Percentiles rank a stretch among this genome's conserved stretches.
phyloP scores from a whole-genome alignment of 345 rosid species.

The Microthlaspi erraticum region DNA sequence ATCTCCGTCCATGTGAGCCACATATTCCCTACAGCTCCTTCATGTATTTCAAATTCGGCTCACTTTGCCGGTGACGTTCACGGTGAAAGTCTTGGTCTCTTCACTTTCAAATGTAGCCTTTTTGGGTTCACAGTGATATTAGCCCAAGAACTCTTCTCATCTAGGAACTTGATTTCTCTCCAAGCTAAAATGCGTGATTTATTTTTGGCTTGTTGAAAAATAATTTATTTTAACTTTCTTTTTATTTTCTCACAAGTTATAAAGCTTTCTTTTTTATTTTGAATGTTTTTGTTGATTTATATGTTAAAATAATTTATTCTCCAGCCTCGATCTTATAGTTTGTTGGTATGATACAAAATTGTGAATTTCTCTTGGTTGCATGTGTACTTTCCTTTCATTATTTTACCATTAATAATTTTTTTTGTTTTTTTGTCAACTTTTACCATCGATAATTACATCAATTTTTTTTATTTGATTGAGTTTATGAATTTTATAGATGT shows the following conservation, averaged over 20 bases:
- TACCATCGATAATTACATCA: too few relatives aligned
- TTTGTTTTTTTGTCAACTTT: too few relatives aligned
- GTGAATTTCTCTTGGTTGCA: slow-evolving; percentile 1
- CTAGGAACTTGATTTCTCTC: slow-evolving; percentile 5
- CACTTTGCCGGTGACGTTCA: slow-evolving; percentile 42
- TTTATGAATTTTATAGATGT: slow-evolving; percentile 3
- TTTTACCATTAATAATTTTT: too few relatives aligned
- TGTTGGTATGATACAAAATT: background rate
- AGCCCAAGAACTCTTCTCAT: background rate
- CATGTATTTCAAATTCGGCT: background rate
- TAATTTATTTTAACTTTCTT: background rate
- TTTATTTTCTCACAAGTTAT: background rate
- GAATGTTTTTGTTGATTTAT: background rate
- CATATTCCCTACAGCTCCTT: background rate
- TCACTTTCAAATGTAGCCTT: slow-evolving; percentile 43
- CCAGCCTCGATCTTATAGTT: background rate
- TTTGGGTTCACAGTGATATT: slow-evolving; percentile 48
- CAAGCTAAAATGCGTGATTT: slow-evolving; percentile 44
- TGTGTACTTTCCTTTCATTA: too few relatives aligned
- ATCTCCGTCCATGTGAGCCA: slow-evolving; percentile 36
- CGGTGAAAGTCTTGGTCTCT: slow-evolving; percentile 51
- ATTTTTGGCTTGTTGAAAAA: background rate
- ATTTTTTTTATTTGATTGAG: too few relatives aligned
- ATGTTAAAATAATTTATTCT: background rate
- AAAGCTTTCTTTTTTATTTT: background rate